Conservation (phyloP, 1,139 yeast species). For the Sugiyamaella castrensis region DNA sequence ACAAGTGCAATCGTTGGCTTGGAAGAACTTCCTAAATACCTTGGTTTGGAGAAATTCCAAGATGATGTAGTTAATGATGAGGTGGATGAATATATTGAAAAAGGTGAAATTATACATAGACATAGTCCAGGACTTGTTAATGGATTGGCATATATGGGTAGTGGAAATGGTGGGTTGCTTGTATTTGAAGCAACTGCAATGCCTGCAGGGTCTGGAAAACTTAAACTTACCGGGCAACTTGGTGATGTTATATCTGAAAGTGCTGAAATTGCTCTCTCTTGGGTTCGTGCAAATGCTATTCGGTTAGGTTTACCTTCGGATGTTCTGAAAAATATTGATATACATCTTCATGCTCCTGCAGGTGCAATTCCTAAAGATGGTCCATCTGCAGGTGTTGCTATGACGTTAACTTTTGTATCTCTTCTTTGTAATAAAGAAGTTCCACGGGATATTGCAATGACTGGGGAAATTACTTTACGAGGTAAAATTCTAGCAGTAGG, state of each 20-base stretch:
- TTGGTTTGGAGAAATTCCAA: conserved; percentile 45
- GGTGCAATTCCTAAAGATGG: conserved; percentile 91
- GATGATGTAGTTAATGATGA: conserved; percentile 38
- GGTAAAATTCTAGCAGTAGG: conserved; percentile 89
- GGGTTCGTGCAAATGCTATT: conserved; percentile 61
- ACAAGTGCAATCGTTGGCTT: conserved; percentile 20
- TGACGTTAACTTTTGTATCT: conserved; percentile 77
- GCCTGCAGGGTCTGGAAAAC: conserved; percentile 47
- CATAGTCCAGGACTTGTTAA: conserved; percentile 73
- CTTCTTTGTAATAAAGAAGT: conserved; percentile 66
- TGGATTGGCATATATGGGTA: conserved; percentile 84
- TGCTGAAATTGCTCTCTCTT: conserved; percentile 73
- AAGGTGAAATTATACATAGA: conserved; percentile 36
- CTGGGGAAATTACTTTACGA: conserved; percentile 86
- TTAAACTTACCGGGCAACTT: conserved; percentile 74
- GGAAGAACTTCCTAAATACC: conserved; percentile 43
- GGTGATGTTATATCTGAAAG: conserved; percentile 84
- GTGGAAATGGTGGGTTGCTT: conserved; percentile 82
- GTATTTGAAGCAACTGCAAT: conserved; percentile 77
- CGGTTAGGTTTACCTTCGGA: conserved; percentile 36
- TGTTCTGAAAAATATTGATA: conserved; percentile 51
- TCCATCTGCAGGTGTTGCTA: conserved; percentile 90
- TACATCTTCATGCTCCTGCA: conserved; percentile 85
- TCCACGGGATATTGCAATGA: conserved; percentile 75
- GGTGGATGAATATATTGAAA: conserved; percentile 32